Percentiles rank a stretch among this genome's conserved stretches.
Evolutionary conservation across 441 rosid species (phyloP).

Genomic region (Populus hybrid): DNA sequence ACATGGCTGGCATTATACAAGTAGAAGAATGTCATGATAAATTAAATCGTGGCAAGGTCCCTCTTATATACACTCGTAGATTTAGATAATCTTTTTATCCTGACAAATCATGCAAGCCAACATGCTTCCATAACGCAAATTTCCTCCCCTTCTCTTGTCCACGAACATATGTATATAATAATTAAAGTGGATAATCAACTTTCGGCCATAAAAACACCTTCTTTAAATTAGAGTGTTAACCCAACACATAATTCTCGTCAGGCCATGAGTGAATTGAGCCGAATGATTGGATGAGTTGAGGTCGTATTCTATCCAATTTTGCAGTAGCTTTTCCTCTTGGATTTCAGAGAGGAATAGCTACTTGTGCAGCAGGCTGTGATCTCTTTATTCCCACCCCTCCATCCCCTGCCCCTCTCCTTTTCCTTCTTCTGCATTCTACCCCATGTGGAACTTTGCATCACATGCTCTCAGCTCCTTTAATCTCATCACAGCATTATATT

Average conservation of each 20-base stretch:
- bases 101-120: neutral
- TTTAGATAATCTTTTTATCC: no score
- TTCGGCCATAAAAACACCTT: neutral
- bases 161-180: neutral
- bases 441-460: constrained; percentile 39
- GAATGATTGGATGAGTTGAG: constrained; percentile 15
- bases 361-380: constrained; percentile 15
- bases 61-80: no score
- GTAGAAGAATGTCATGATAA: neutral
- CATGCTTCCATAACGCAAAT: constrained; percentile 5
- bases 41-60: constrained; percentile 3
- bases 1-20: neutral
- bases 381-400: constrained; percentile 24
- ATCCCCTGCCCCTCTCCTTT: neutral
- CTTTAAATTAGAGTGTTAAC: neutral
- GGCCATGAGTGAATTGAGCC: constrained; percentile 9
- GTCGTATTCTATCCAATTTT: constrained; percentile 3
- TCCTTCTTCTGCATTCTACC: neutral
- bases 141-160: neutral
- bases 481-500: constrained; percentile 24
- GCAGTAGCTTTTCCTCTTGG: neutral
- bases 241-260: constrained; percentile 11
- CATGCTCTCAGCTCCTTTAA: constrained; percentile 41
- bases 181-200: no score
- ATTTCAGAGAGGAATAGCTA: constrained; percentile 6